These are phyloP conservation scores for Carpinus fangiana DNA, from an alignment of 306 rosid genomes.

Conservation along the genomic window DNA sequence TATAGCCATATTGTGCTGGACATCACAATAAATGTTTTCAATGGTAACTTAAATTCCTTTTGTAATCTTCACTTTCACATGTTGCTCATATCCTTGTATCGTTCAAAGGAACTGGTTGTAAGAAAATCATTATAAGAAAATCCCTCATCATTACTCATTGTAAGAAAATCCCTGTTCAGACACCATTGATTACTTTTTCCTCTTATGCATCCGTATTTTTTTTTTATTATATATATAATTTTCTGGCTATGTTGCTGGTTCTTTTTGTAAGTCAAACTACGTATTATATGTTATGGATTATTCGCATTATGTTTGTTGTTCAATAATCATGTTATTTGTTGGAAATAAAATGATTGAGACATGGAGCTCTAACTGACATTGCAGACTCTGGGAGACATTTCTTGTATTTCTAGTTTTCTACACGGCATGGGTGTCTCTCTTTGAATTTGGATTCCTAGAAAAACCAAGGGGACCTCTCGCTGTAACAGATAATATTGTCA, in stretches of 20 bases:
- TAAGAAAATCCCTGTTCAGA: too few species aligned
- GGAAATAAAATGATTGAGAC: background rate
- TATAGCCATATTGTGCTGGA: too few species aligned
- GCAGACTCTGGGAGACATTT: slow-evolving; percentile 62
- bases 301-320: background rate
- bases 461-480: slow-evolving; percentile 30
- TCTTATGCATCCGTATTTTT: too few species aligned
- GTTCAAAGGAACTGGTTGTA: too few species aligned
- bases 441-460: slow-evolving; percentile 74
- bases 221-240: too few species aligned
- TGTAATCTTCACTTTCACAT: too few species aligned
- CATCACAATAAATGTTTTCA: too few species aligned
- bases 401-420: slow-evolving; percentile 60
- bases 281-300: background rate
- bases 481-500: slow-evolving; percentile 59
- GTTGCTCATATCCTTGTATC: too few species aligned
- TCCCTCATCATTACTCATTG: too few species aligned
- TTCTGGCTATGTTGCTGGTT: background rate
- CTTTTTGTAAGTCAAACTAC: background rate
- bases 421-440: slow-evolving; percentile 79
- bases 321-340: background rate
- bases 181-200: too few species aligned
- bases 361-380: background rate
- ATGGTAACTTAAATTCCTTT: too few species aligned
- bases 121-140: too few species aligned